Evolutionary conservation across 345 rosid species (phyloP).

Genomic region (Stellera chamaejasme): DNA sequence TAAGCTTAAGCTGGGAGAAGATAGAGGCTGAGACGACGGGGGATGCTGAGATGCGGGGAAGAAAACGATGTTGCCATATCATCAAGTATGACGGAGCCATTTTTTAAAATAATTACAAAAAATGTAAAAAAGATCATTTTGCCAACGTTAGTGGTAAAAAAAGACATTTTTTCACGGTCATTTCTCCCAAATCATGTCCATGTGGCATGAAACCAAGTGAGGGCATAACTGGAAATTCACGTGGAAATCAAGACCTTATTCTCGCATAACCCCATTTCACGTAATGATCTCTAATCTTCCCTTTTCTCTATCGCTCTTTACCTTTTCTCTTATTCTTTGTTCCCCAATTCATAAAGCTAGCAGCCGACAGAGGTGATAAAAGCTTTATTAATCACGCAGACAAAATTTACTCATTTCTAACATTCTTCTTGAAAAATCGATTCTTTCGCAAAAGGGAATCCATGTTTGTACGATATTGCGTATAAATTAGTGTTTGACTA

Average conservation of each 20-base stretch:
- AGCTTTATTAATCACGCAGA: background rate
- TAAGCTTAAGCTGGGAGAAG: too few relatives aligned
- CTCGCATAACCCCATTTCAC: background rate
- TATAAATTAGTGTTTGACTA: conserved; percentile 34
- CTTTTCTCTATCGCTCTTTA: background rate
- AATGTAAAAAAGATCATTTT: too few relatives aligned
- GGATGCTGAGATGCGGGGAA: too few relatives aligned
- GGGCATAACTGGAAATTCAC: conserved; percentile 11
- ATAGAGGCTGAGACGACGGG: too few relatives aligned
- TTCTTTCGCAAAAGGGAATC: conserved; percentile 5
- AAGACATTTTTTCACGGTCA: too few relatives aligned
- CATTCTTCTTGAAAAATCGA: background rate
- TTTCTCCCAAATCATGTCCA: conserved; percentile 14
- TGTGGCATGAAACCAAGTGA: conserved; percentile 16
- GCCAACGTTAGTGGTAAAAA: too few relatives aligned
- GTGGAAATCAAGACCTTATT: conserved; percentile 19
- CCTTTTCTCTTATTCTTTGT: background rate
- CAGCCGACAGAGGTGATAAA: background rate
- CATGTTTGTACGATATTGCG: conserved; percentile 24
- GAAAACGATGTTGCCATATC: too few relatives aligned
- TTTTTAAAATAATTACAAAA: too few relatives aligned
- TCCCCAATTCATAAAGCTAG: background rate
- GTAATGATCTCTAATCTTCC: conserved; percentile 6
- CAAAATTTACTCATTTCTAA: background rate
- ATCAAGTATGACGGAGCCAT: too few relatives aligned